Evolutionary conservation across 2,329 filamentous ascomycete genomes (phyloP).

Genomic region (Aspergillus pseudonomiae): DNA sequence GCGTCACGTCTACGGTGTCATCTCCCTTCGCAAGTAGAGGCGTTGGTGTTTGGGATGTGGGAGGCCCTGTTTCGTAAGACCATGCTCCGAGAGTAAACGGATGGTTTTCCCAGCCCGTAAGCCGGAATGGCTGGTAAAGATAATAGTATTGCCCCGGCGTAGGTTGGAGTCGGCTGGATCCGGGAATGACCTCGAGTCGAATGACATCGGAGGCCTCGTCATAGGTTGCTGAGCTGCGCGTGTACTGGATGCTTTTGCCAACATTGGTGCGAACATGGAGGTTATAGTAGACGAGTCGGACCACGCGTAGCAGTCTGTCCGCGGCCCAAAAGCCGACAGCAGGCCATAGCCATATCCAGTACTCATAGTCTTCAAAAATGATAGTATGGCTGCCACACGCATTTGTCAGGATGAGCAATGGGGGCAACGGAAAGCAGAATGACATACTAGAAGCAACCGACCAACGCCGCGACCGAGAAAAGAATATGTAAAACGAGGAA

Average conservation of each 20-base stretch:
- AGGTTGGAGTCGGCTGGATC: slow-evolving; percentile 36
- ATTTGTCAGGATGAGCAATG: slow-evolving; percentile 1
- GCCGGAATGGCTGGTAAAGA: slow-evolving; percentile 50
- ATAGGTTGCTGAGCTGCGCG: slow-evolving; percentile 47
- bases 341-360: slow-evolving; percentile 56
- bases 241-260: slow-evolving; percentile 27
- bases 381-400: slow-evolving; percentile 45
- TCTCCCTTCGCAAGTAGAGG: slow-evolving; percentile 6
- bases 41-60: not conserved
- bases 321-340: slow-evolving; percentile 52
- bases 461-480: slow-evolving; percentile 44
- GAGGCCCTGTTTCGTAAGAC: slow-evolving; percentile 21
- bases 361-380: slow-evolving; percentile 51
- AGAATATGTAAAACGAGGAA: slow-evolving; percentile 46
- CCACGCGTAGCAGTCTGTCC: slow-evolving; percentile 50
- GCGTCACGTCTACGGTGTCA: slow-evolving; percentile 19
- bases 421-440: no score
- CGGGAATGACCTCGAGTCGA: slow-evolving; percentile 48
- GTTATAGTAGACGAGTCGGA: slow-evolving; percentile 50
- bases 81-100: slow-evolving; percentile 52
- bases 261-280: slow-evolving; percentile 35
- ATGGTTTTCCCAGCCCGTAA: slow-evolving; percentile 55
- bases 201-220: slow-evolving; percentile 50
- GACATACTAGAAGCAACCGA: slow-evolving; percentile 53
- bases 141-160: slow-evolving; percentile 55